Conservation (phyloP, 2,329 filamentous ascomycete species). For the Trichocomaceae sp. region DNA sequence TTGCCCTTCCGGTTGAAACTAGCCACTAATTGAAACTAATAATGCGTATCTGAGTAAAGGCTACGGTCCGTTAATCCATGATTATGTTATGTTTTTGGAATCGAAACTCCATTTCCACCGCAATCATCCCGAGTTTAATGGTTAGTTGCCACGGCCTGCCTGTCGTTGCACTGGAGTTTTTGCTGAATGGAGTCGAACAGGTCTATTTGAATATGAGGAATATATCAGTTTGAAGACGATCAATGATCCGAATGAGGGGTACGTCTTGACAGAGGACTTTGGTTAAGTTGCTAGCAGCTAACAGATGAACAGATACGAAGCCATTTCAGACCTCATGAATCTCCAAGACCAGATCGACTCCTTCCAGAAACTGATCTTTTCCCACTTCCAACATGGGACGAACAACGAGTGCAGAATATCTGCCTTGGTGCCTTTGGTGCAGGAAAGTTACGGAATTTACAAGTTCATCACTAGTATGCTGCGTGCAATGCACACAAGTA, state of each 20-base stretch:
- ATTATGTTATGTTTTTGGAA: slow-evolving; percentile 94
- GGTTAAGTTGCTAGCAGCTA: slow-evolving; percentile 16
- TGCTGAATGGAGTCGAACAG: slow-evolving; percentile 28
- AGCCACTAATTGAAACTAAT: background rate
- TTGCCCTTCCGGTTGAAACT: background rate
- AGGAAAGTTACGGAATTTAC: slow-evolving; percentile 98
- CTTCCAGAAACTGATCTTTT: slow-evolving; percentile 97
- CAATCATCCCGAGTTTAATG: slow-evolving; percentile 96
- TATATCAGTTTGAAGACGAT: slow-evolving; percentile 97
- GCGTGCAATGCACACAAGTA: slow-evolving; percentile 92
- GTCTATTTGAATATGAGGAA: slow-evolving; percentile 95
- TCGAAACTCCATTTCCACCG: slow-evolving; percentile 95
- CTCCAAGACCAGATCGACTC: slow-evolving; percentile 97
- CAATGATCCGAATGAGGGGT: slow-evolving; percentile 97
- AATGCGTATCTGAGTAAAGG: slow-evolving; percentile 33
- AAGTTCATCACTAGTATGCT: slow-evolving; percentile 99
- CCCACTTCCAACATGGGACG: slow-evolving; percentile 81
- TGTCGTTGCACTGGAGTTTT: background rate
- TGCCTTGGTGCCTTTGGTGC: slow-evolving; percentile 82
- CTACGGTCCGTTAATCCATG: slow-evolving; percentile 85
- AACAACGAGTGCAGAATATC: slow-evolving; percentile 98
- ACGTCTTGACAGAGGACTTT: slow-evolving; percentile 24
- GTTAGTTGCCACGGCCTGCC: slow-evolving; percentile 35
- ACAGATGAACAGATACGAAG: slow-evolving; percentile 58
- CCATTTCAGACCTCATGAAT: slow-evolving; percentile 91